Base-by-base conservation (phyloP, 805 yeast genomes). In the Tetrapisispora taiwanensis region DNA sequence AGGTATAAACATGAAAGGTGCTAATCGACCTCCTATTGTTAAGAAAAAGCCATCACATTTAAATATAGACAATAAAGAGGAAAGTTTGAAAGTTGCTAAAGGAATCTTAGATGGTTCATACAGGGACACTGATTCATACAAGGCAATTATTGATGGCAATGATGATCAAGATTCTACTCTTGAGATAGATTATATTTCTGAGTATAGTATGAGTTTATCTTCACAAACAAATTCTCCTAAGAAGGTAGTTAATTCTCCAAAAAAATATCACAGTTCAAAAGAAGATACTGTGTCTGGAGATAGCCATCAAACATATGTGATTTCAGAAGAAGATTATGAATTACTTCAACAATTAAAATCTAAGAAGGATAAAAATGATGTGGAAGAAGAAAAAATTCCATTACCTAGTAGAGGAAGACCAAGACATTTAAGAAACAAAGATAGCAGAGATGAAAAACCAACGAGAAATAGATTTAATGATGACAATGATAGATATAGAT, bases 291-390 rank as follows among this genome's bases (percentile, higher is more conserved):
- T 7, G 12, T 14, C 13, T 3, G 14, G 12, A 3, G 8, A 17
- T 3, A 14, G 14, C 15, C 10, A 31, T 7, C 49, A 44, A 27
- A 48, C 50, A 8, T 59, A 46, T 38, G 39, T 50, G 1, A 48
- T 61, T 7, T 55, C 62, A 3, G 58, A 57, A 35, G 64, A 58
- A 22, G 66, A 61, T 38, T 61, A 54, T 45, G 36, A 48, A 9
- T 42, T 61, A 7, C 40, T 61, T 27, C 57, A 55, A 44, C 44
- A 46, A 33, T 34, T 55, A 34, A 61, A 55, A 39, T 18, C 14
- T 5, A 7, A 37, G 13, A 37, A 37, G 7, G 12, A 26, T 26
- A 13, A 24, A 3, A 15, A 24, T 5, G 22, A 10, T 36, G 13
- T 4, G 8, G 22, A 24, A 8, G 30, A 24, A 30, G 2, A 30